Conservation (phyloP, 2,329 filamentous ascomycete species). For the Phaeosphaeriaceae sp. region DNA sequence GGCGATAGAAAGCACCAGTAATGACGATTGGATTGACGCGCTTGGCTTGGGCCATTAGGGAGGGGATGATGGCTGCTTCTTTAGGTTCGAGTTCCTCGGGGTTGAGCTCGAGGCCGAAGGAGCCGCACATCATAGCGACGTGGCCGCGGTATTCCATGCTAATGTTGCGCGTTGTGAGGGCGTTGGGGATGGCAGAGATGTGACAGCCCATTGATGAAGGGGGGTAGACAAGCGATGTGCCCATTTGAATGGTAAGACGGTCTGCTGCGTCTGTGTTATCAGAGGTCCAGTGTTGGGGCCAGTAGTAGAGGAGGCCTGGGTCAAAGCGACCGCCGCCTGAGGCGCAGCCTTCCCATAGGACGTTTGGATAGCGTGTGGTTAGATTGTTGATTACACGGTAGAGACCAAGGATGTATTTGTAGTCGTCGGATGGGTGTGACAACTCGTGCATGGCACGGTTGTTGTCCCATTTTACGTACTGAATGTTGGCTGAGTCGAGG, state of each 20-base stretch:
- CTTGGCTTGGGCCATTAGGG: constrained; percentile 61
- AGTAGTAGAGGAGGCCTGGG: constrained; percentile 67
- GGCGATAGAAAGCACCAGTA: constrained; percentile 64
- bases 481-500: constrained; percentile 60
- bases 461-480: constrained; percentile 73
- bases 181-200: constrained; percentile 66
- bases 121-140: constrained; percentile 72
- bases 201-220: constrained; percentile 70
- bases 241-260: constrained; percentile 67
- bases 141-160: constrained; percentile 67
- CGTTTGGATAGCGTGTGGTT: constrained; percentile 64
- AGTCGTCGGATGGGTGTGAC: constrained; percentile 59
- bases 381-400: constrained; percentile 68
- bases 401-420: constrained; percentile 68
- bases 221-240: constrained; percentile 68
- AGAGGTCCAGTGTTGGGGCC: constrained; percentile 70
- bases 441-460: constrained; percentile 69
- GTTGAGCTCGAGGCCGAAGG: constrained; percentile 69
- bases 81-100: constrained; percentile 58
- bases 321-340: constrained; percentile 71
- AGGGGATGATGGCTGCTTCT: constrained; percentile 62
- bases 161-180: constrained; percentile 61
- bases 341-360: constrained; percentile 71
- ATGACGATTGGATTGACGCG: constrained; percentile 66
- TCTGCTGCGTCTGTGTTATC: constrained; percentile 70